Evolutionary conservation across 805 yeast genomes (phyloP).

Genomic region (Suhomyces faveliae): DNA sequence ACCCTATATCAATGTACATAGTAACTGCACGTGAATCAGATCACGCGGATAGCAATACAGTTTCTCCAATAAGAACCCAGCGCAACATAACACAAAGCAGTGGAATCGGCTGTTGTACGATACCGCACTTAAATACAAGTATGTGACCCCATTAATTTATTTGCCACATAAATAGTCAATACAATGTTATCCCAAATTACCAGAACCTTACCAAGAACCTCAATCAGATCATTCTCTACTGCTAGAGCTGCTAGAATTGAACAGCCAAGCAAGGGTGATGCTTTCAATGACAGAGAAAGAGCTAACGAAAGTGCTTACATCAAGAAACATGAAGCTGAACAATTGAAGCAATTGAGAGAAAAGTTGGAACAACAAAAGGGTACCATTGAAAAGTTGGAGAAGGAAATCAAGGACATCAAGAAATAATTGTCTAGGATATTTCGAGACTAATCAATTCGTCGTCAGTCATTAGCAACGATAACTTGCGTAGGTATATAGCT

Average conservation of each 20-base stretch:
- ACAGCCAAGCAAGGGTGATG: constrained; percentile 21
- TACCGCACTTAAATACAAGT: background rate
- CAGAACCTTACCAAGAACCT: constrained; percentile 19
- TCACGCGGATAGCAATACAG: background rate
- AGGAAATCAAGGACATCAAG: constrained; percentile 40
- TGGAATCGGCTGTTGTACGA: background rate
- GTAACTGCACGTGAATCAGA: background rate
- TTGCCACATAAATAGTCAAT: background rate
- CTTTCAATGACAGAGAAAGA: constrained; percentile 76
- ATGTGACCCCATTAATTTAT: background rate
- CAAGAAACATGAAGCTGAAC: constrained; percentile 88
- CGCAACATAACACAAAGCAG: background rate
- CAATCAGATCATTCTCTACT: constrained; percentile 32
- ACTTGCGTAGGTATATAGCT: background rate
- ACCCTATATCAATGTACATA: constrained; percentile 1
- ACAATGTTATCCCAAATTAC: constrained; percentile 24
- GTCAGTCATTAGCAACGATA: too few relatives aligned
- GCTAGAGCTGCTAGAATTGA: constrained; percentile 24
- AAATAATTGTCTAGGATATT: constrained; percentile 1
- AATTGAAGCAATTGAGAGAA: constrained; percentile 71
- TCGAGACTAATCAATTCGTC: background rate
- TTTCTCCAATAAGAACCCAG: background rate
- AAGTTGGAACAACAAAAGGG: constrained; percentile 74
- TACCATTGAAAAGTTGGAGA: constrained; percentile 48
- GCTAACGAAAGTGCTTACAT: constrained; percentile 86